Evolutionary conservation across 2,329 filamentous ascomycete species (phyloP).

Genomic region (Alternaria arbusti): DNA sequence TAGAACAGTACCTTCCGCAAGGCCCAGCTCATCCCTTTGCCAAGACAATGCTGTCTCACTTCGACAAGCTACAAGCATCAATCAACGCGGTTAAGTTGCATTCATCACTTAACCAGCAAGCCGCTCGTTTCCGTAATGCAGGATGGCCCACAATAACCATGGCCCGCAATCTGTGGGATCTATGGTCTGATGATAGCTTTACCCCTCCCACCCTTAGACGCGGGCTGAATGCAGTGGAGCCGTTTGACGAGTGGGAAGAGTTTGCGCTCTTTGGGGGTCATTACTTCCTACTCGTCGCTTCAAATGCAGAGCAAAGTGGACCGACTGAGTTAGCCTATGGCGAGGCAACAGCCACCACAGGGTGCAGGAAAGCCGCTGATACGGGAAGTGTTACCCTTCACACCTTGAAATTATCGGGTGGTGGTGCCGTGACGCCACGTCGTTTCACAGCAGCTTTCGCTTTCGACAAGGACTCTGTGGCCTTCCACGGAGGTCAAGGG

Average conservation of each 20-base stretch:
- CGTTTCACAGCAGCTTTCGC: conserved; percentile 50
- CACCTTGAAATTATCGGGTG: conserved; percentile 15
- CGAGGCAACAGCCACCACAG: conserved; percentile 6
- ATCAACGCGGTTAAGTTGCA: conserved; percentile 77
- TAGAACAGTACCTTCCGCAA: conserved; percentile 82
- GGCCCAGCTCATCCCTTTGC: conserved; percentile 83
- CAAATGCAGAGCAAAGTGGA: conserved; percentile 42
- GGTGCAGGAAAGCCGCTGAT: conserved; percentile 1
- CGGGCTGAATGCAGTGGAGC: conserved; percentile 73
- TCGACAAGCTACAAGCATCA: conserved; percentile 78
- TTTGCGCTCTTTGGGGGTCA: conserved; percentile 84
- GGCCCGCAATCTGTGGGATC: conserved; percentile 74
- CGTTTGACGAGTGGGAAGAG: conserved; percentile 97
- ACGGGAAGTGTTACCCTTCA: conserved; percentile 22
- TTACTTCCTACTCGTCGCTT: conserved; percentile 79
- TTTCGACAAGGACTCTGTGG: conserved; percentile 39
- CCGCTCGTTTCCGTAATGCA: conserved; percentile 68
- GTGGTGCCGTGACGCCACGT: conserved; percentile 33
- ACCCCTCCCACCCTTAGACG: conserved; percentile 65
- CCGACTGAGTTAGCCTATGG: conserved; percentile 12
- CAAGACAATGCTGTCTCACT: conserved; percentile 82
- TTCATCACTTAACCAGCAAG: conserved; percentile 69
- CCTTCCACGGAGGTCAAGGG: conserved; percentile 55
- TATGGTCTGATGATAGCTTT: conserved; percentile 76
- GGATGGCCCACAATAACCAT: conserved; percentile 71